phyloP scores from a whole-genome alignment of 352 stramenopile species.

The Hyaloperonospora arabidopsidis region DNA sequence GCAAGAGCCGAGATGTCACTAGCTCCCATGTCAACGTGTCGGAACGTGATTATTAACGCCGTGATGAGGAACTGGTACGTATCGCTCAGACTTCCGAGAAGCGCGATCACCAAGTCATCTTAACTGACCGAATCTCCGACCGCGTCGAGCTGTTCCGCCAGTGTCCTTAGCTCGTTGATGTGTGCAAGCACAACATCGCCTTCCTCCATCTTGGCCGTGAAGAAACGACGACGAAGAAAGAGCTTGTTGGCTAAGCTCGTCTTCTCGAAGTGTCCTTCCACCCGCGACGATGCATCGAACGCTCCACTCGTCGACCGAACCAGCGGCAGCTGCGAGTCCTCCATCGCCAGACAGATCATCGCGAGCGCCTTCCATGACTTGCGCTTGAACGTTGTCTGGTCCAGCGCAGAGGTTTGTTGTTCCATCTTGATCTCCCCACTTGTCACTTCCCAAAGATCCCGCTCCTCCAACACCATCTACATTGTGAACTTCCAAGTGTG shows the following conservation, averaged over 20 bases:
- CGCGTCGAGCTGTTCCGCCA: too few relatives aligned
- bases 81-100: neutral
- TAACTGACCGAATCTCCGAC: neutral
- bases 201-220: neutral
- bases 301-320: neutral
- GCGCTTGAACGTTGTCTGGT: neutral
- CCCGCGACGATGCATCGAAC: neutral
- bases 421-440: neutral
- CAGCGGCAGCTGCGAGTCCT: too few relatives aligned
- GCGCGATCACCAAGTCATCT: too few relatives aligned
- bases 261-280: neutral
- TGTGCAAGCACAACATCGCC: neutral
- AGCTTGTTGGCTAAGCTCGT: neutral
- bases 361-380: conserved; percentile 1
- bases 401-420: neutral
- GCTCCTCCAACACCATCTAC: too few relatives aligned
- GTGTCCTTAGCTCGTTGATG: too few relatives aligned
- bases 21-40: neutral
- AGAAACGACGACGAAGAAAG: neutral
- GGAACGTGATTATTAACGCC: neutral
- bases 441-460: too few relatives aligned
- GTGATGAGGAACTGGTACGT: neutral
- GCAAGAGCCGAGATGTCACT: neutral
- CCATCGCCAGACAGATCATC: too few relatives aligned
- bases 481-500: too few relatives aligned